Percentiles rank a stretch among this genome's conserved stretches.
These are phyloP conservation scores for Umbellularia californica DNA, from an alignment of 164 flowering plant species.

Conservation along the genomic window DNA sequence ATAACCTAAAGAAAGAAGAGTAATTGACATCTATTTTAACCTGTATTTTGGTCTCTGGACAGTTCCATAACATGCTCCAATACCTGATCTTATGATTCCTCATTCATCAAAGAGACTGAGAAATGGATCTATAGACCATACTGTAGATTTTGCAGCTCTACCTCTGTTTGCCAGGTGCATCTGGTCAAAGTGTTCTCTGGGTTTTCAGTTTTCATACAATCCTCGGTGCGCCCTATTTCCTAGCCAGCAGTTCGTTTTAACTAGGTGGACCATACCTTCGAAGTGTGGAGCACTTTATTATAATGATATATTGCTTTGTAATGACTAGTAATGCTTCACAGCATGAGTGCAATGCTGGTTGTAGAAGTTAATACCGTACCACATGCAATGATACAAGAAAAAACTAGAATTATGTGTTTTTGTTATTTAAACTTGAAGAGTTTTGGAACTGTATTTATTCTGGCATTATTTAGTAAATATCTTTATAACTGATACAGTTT, in stretches of 20 bases:
- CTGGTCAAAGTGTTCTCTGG: neutral
- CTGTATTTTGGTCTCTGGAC: neutral
- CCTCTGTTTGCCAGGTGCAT: neutral
- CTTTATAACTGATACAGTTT: slow-evolving; percentile 43
- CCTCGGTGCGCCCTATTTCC: neutral
- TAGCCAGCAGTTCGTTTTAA: neutral
- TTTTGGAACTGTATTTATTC: too few species aligned
- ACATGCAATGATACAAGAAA: neutral
- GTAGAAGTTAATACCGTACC: neutral
- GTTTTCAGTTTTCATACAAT: neutral
- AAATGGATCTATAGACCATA: neutral
- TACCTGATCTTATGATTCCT: neutral
- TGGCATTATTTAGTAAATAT: neutral
- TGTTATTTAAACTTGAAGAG: too few species aligned
- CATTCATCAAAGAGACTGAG: neutral
- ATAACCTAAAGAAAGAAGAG: too few species aligned
- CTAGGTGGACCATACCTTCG: neutral
- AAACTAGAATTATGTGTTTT: too few species aligned
- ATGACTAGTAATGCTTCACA: neutral
- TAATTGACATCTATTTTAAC: too few species aligned
- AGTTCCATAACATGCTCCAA: neutral
- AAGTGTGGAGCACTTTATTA: neutral
- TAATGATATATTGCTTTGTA: too few species aligned
- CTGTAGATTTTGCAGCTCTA: neutral
- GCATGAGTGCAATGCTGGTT: neutral